Conservation (phyloP, 257 asterid species). For the Paraleonurus japonicus region DNA sequence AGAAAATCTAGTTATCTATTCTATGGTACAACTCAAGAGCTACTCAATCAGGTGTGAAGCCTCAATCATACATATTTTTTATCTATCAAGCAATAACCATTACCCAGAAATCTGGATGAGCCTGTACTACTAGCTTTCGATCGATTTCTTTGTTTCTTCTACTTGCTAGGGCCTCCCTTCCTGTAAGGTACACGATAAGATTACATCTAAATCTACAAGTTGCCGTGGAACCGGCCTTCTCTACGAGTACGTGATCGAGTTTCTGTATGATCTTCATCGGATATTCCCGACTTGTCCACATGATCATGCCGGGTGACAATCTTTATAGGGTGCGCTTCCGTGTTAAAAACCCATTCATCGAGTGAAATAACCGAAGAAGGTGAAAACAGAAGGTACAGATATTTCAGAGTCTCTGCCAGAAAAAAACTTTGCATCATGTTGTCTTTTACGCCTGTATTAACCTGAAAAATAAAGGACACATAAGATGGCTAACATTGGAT, state of each 20-base stretch:
- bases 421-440: conserved; percentile 99
- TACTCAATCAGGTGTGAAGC: conserved; percentile 5
- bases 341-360: conserved; percentile 98
- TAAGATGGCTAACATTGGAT: neutral
- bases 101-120: conserved; percentile 9
- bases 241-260: conserved; percentile 67
- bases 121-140: conserved; percentile 4
- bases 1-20: neutral
- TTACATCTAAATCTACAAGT: conserved; percentile 34
- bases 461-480: conserved; percentile 47
- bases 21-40: conserved; percentile 31
- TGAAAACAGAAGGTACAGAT: conserved; percentile 95
- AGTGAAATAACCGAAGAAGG: conserved; percentile 88
- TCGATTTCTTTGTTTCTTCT: neutral
- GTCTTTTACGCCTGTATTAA: conserved; percentile 90
- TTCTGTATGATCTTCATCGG: conserved; percentile 36
- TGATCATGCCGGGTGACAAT: conserved; percentile 59
- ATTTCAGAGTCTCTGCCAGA: conserved; percentile 93
- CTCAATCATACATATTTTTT: conserved; percentile 15
- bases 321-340: conserved; percentile 96
- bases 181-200: conserved; percentile 14
- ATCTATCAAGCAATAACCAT: neutral
- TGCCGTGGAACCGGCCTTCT: conserved; percentile 77
- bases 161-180: conserved; percentile 20
- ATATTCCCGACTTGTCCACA: conserved; percentile 27